phyloP scores from a whole-genome alignment of 352 stramenopile species.

The Pythium dissimile region DNA sequence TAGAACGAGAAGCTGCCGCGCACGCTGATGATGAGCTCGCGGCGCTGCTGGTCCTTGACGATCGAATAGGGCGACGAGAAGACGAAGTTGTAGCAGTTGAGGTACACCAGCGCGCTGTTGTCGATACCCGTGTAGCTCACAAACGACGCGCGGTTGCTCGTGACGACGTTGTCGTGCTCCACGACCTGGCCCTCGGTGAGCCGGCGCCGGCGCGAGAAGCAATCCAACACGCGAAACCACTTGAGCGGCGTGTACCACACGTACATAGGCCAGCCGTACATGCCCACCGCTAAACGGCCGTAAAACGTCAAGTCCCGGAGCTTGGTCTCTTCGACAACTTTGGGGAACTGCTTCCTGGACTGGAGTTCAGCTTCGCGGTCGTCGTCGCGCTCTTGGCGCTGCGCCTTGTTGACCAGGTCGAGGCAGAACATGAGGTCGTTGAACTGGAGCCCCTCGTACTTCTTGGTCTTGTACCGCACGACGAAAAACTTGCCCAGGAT shows the following conservation, averaged over 20 bases:
- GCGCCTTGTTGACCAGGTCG: conserved; percentile 53
- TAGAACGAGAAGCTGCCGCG: conserved; percentile 78
- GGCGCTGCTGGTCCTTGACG: conserved; percentile 54
- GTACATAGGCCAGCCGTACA: conserved; percentile 81
- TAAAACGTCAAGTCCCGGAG: conserved; percentile 62
- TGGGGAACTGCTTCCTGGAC: conserved; percentile 29
- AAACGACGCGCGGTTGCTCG: conserved; percentile 64
- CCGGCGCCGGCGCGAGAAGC: conserved; percentile 19
- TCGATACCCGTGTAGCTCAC: conserved; percentile 67
- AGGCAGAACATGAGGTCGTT: conserved; percentile 73
- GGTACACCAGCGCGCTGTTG: conserved; percentile 58
- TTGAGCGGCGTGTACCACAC: conserved; percentile 70
- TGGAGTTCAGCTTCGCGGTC: conserved; percentile 25
- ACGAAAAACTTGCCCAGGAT: conserved; percentile 76
- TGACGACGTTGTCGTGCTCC: conserved; percentile 58
- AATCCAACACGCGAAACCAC: conserved; percentile 68
- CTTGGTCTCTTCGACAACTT: conserved; percentile 37
- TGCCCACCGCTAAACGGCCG: conserved; percentile 60
- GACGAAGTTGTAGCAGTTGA: conserved; percentile 77
- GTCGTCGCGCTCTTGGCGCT: conserved; percentile 45
- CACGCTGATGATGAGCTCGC: conserved; percentile 72
- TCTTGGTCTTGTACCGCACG: conserved; percentile 58
- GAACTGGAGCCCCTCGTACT: conserved; percentile 65
- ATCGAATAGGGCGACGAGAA: conserved; percentile 76
- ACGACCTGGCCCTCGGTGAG: conserved; percentile 41